Conservation (phyloP, 495 filamentous ascomycete genomes). For the Aspergillus baeticus region DNA sequence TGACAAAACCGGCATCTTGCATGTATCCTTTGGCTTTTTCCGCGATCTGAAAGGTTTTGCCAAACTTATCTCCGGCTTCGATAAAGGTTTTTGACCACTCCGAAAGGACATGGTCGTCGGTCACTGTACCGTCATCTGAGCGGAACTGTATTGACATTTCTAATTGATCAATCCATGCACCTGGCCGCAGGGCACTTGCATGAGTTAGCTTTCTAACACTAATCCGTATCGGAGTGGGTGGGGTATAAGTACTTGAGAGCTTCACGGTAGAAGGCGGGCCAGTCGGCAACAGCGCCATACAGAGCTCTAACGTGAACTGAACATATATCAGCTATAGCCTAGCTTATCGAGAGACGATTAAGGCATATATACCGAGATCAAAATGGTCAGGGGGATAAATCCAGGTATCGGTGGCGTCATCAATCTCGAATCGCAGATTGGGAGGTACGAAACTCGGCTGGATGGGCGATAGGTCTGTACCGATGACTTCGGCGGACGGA, state of each 20-base stretch:
- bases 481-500: constrained; percentile 31
- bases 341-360: too few relatives aligned
- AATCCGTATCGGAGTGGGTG: neutral
- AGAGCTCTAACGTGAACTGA: constrained; percentile 60
- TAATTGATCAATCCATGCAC: constrained; percentile 64
- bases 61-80: constrained; percentile 49
- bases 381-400: constrained; percentile 49
- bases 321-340: too few relatives aligned
- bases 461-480: constrained; percentile 46
- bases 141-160: constrained; percentile 50
- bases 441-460: constrained; percentile 40
- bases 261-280: constrained; percentile 45
- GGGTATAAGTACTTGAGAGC: constrained; percentile 28
- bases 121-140: constrained; percentile 51
- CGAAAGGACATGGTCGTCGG: constrained; percentile 48
- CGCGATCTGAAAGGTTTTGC: constrained; percentile 47
- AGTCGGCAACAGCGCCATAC: constrained; percentile 58
- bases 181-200: constrained; percentile 52
- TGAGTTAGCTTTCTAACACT: neutral
- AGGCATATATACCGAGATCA: too few relatives aligned
- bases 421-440: constrained; percentile 55
- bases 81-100: constrained; percentile 51
- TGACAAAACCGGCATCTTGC: constrained; percentile 53
- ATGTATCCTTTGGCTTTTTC: constrained; percentile 37
- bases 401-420: constrained; percentile 54